Conservation (phyloP, 164 flowering plant species). For the Houttuynia cordata region DNA sequence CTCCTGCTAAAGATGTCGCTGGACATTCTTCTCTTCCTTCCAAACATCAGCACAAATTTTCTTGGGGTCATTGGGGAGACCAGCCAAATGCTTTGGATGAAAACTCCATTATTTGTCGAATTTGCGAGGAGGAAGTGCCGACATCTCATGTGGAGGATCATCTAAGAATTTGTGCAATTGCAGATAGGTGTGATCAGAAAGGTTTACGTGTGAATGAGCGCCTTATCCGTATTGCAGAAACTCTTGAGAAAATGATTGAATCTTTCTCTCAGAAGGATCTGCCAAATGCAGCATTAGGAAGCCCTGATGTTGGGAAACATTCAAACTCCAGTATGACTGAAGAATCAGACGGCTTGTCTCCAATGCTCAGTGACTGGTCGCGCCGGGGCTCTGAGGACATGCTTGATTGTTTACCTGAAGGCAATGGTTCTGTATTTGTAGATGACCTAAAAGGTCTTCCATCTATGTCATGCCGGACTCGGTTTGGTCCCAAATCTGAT, state of each 20-base stretch:
- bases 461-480: constrained; percentile 82
- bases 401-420: constrained; percentile 86
- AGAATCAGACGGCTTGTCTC: constrained; percentile 77
- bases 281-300: constrained; percentile 42
- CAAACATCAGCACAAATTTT: constrained; percentile 72
- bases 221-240: constrained; percentile 64
- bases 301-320: constrained; percentile 80
- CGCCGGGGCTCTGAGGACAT: constrained; percentile 95
- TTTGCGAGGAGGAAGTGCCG: constrained; percentile 97
- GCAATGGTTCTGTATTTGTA: constrained; percentile 50
- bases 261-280: constrained; percentile 61
- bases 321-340: constrained; percentile 90
- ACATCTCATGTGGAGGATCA: constrained; percentile 90
- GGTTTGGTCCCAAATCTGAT: constrained; percentile 97
- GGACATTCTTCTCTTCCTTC: constrained; percentile 32
- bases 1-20: constrained; percentile 43
- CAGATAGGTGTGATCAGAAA: constrained; percentile 95
- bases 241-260: constrained; percentile 87
- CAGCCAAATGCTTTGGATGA: constrained; percentile 59
- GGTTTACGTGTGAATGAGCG: constrained; percentile 91
- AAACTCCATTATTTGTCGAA: constrained; percentile 76
- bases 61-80: constrained; percentile 98
- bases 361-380: constrained; percentile 92
- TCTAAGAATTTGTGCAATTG: constrained; percentile 88
- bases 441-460: constrained; percentile 88